Base-by-base conservation (phyloP, 202 grass and related monocot genomes). In the Eragrostis tef region DNA sequence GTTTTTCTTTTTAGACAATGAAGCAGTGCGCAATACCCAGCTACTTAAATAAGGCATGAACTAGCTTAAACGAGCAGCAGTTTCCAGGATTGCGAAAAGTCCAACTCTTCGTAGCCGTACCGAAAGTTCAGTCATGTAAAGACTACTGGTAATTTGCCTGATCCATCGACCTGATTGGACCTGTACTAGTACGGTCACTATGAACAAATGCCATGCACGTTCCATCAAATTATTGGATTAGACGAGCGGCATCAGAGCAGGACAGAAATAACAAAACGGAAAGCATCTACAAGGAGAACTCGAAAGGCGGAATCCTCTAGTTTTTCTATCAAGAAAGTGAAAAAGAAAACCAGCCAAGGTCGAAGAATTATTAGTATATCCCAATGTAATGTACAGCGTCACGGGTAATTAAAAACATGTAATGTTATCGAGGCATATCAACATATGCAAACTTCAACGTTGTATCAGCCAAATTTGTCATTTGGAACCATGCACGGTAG, bases 221-320 rank as follows among this genome's bases (percentile, higher is more conserved):
- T 53, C 24, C 47, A 79, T 54, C 67, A 73, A 72, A 79, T 46
- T 54, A 79, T 54, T 73, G 34, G 31, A 79, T 57, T 34, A 14
- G 42, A 63, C 42, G 15, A 29, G 54, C 27, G 11, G 11, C 29
- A 0, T 16, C 21, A 66, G 36, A 1, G 22, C 36, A 22, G 54
- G 26, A 51, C 42, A 62, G 42, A 62, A 49, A 48, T 63, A 77
- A 26, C 15, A 63, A 46, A 9, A n/a, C 9, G 34, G 9, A 21
- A 11, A 9, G 4, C 13, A 12, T 43, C 74, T 45, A 80, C 11
- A 16, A 15, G 47, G 20, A 54, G 3, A 56, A 16, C 3, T 47
- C 60, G 14, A 66, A 54, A 44, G 5, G 17, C n/a, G 2, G 7
- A 7, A 11, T 70, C 11, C n/a, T 65, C 21, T 26, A 64, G 15